Percentiles rank a stretch among this genome's conserved stretches.
Conservation (phyloP, 192 early-diverging fungal species). For the Linnemannia elongata region DNA sequence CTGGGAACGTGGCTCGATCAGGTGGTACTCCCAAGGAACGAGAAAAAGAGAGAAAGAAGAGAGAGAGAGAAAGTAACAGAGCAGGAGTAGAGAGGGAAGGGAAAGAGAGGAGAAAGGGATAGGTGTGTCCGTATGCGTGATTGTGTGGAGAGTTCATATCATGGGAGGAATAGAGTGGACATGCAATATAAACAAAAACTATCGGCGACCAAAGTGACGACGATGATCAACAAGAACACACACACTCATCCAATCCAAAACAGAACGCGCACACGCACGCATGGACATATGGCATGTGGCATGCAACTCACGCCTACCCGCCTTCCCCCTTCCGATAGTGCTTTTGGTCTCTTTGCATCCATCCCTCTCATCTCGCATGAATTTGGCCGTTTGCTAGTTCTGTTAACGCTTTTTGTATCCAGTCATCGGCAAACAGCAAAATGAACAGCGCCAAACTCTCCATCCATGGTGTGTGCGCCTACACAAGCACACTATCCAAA, state of each 20-base stretch:
- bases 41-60: not conserved
- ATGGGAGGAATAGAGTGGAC: not conserved
- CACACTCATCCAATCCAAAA: not conserved
- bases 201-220: not conserved
- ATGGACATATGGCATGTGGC: slow-evolving; percentile 2
- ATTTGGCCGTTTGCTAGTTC: not conserved
- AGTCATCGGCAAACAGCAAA: not conserved
- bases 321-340: not conserved
- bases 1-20: slow-evolving; percentile 23
- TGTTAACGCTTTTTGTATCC: not conserved
- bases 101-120: not conserved
- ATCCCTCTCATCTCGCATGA: not conserved
- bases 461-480: not conserved
- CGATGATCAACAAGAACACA: not conserved
- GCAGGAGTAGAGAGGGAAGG: not conserved
- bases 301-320: not conserved
- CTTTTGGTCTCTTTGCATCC: not conserved
- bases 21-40: slow-evolving; percentile 8
- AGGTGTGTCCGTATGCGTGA: not conserved
- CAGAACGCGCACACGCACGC: not conserved
- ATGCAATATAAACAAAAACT: slow-evolving; percentile 9
- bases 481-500: not conserved
- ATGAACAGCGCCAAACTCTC: not conserved
- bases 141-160: slow-evolving; percentile 3
- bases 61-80: not conserved